phyloP scores from a whole-genome alignment of 1,284 basidiomycete genomes.

The Calocybe gambosa region DNA sequence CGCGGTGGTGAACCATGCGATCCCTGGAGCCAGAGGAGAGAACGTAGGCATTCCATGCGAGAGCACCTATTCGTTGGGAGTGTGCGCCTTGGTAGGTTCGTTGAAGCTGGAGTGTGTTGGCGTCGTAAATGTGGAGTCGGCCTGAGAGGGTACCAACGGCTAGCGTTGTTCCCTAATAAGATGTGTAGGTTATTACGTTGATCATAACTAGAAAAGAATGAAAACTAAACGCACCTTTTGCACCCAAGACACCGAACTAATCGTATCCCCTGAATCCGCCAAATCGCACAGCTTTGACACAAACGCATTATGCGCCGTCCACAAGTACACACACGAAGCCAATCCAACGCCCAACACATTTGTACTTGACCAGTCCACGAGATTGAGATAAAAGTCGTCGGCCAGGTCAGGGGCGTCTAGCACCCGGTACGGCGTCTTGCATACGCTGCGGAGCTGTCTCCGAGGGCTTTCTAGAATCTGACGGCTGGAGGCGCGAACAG shows the following conservation, averaged over 20 bases:
- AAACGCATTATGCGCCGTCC: slow-evolving; percentile 90
- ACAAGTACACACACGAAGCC: slow-evolving; percentile 90
- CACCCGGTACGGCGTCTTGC: slow-evolving; percentile 96
- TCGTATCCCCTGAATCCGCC: slow-evolving; percentile 50
- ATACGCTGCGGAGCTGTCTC: slow-evolving; percentile 76
- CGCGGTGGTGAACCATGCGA: slow-evolving; percentile 86
- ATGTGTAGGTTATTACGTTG: neutral
- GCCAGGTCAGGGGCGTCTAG: slow-evolving; percentile 95
- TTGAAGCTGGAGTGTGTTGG: slow-evolving; percentile 68
- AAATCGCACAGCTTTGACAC: slow-evolving; percentile 93
- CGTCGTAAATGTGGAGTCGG: slow-evolving; percentile 91
- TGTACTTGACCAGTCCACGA: slow-evolving; percentile 95
- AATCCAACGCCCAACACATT: slow-evolving; percentile 94
- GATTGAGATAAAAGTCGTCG: slow-evolving; percentile 97
- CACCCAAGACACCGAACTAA: slow-evolving; percentile 90
- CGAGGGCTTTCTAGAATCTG: slow-evolving; percentile 83
- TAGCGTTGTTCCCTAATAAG: slow-evolving; percentile 73
- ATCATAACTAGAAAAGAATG: neutral
- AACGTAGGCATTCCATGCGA: slow-evolving; percentile 91
- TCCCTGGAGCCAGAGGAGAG: slow-evolving; percentile 92
- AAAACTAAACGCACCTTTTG: slow-evolving; percentile 54
- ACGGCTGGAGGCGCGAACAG: slow-evolving; percentile 81
- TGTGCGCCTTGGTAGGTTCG: slow-evolving; percentile 90
- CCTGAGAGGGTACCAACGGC: slow-evolving; percentile 91
- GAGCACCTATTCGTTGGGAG: slow-evolving; percentile 81